Percentiles rank a stretch among this genome's conserved stretches.
Conservation (phyloP, 1,284 basidiomycete genomes). For the Cerrena zonata region DNA sequence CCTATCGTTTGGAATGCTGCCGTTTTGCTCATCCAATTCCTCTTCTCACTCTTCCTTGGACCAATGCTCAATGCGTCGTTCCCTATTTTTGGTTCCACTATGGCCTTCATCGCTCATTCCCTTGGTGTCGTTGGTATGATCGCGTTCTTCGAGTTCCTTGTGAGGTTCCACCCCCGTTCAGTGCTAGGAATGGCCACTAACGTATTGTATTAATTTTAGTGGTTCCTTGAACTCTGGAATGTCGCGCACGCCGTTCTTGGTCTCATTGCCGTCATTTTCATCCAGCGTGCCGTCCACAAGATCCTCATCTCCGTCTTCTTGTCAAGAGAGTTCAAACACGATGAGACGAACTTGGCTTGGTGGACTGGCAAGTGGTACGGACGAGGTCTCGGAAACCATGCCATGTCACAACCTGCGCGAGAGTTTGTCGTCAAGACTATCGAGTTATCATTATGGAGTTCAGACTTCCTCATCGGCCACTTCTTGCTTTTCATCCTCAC, state of each 20-base stretch:
- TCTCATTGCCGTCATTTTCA: conserved; percentile 78
- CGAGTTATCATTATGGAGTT: conserved; percentile 75
- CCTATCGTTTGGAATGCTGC: conserved; percentile 95
- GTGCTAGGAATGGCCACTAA: neutral
- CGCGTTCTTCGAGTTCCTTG: conserved; percentile 91
- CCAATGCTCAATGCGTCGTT: conserved; percentile 82
- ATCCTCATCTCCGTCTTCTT: conserved; percentile 87
- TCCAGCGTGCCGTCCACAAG: conserved; percentile 89
- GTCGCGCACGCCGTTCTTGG: conserved; percentile 87
- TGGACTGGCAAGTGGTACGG: conserved; percentile 98
- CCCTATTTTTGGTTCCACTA: conserved; percentile 82
- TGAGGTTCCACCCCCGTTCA: conserved; percentile 32
- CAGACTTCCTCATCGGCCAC: conserved; percentile 65
- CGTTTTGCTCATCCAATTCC: conserved; percentile 79
- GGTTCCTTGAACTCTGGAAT: conserved; percentile 93
- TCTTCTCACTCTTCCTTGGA: conserved; percentile 87
- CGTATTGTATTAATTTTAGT: conserved; percentile 50
- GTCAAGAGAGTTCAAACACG: conserved; percentile 93
- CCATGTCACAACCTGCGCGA: conserved; percentile 83
- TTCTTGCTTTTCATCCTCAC: conserved; percentile 72
- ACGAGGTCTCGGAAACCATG: conserved; percentile 80
- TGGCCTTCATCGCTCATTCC: conserved; percentile 83
- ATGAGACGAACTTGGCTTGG: conserved; percentile 95
- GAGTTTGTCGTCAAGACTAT: conserved; percentile 86
- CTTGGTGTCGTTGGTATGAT: conserved; percentile 80